Evolutionary conservation across 495 filamentous ascomycete species (phyloP).

Genomic region (Penicillium paradoxum): DNA sequence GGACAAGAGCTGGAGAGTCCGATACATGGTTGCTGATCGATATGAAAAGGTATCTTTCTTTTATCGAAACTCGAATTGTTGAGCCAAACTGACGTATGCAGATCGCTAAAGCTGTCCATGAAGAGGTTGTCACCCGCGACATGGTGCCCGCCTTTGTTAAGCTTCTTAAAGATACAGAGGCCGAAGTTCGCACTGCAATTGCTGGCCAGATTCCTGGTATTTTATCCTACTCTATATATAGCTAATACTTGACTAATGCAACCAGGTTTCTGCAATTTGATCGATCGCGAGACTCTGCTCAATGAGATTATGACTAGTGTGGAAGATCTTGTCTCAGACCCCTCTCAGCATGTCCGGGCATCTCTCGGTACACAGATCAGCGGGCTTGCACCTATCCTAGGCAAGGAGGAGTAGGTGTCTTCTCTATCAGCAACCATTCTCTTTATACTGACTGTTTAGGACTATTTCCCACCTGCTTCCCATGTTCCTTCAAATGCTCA

Average conservation of each 20-base stretch:
- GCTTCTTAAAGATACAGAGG: slow-evolving; percentile 93
- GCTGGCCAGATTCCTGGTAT: slow-evolving; percentile 92
- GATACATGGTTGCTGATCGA: slow-evolving; percentile 98
- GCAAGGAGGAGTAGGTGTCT: slow-evolving; percentile 85
- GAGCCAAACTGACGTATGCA: slow-evolving; percentile 32
- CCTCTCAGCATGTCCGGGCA: slow-evolving; percentile 93
- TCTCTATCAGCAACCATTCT: neutral
- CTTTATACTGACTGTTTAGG: slow-evolving; percentile 39
- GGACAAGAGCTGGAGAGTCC: slow-evolving; percentile 97
- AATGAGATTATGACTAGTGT: slow-evolving; percentile 97
- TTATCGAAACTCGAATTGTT: slow-evolving; percentile 5
- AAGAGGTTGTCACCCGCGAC: slow-evolving; percentile 90
- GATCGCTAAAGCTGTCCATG: slow-evolving; percentile 97
- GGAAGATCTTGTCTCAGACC: slow-evolving; percentile 92
- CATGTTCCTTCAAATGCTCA: slow-evolving; percentile 99
- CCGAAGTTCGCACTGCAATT: slow-evolving; percentile 95
- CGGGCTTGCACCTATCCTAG: slow-evolving; percentile 91
- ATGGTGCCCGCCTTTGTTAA: slow-evolving; percentile 96
- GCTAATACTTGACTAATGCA: slow-evolving; percentile 15
- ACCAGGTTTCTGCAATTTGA: slow-evolving; percentile 80
- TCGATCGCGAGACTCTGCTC: slow-evolving; percentile 81
- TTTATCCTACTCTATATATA: slow-evolving; percentile 8
- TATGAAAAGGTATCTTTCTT: slow-evolving; percentile 77
- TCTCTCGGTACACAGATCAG: slow-evolving; percentile 96
- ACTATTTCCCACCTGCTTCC: slow-evolving; percentile 95